A percentile compares a stretch with the other conserved stretches of the same genome.
Conservation (phyloP, 148 eudicot genomes). For the Rhododendron molle region DNA sequence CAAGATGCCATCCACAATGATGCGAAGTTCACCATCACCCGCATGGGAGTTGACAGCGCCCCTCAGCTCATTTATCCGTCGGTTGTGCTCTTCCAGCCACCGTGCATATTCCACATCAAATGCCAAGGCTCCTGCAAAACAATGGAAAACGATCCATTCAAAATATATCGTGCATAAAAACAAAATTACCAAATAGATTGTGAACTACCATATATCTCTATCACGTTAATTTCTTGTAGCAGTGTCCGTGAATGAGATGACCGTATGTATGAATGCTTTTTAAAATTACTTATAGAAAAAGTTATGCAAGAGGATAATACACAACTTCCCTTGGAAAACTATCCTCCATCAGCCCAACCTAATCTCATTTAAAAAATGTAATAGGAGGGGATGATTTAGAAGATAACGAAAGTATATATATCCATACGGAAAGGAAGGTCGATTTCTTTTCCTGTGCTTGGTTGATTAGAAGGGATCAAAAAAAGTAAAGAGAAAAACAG, state of each 20-base stretch:
- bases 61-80: conserved; percentile 39
- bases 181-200: neutral
- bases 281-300: neutral
- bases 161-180: neutral
- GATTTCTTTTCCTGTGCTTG: neutral
- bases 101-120: conserved; percentile 49
- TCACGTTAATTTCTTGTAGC: neutral
- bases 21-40: conserved; percentile 45
- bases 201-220: neutral
- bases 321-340: neutral
- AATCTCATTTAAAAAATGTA: neutral
- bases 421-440: neutral
- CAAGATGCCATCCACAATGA: conserved; percentile 39
- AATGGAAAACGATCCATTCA: neutral
- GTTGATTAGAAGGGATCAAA: neutral
- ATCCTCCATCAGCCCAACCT: neutral
- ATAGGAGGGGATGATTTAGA: neutral
- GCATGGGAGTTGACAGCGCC: conserved; percentile 44
- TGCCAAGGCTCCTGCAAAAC: conserved; percentile 35
- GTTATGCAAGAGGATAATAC: neutral
- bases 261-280: neutral
- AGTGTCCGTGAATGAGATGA: neutral
- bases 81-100: conserved; percentile 51
- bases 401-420: neutral
- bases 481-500: neutral